Percentiles rank a stretch among this genome's conserved stretches.
phyloP scores from a whole-genome alignment of 2,329 filamentous ascomycete genomes.

The Aciculosporium take region DNA sequence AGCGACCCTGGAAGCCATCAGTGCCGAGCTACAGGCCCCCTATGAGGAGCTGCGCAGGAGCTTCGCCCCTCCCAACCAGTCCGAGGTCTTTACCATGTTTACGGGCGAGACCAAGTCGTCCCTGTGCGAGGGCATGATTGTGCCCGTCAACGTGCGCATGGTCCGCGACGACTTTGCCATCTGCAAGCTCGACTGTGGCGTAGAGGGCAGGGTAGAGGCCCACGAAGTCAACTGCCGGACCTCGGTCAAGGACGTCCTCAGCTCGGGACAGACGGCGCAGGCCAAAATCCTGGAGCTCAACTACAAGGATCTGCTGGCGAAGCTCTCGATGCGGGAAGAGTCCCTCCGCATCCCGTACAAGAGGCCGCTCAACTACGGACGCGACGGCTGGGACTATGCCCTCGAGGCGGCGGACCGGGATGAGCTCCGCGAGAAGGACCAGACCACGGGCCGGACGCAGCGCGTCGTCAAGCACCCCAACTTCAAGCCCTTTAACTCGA shows the following conservation, averaged over 20 bases:
- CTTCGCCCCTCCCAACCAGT: conserved; percentile 53
- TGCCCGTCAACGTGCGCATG: conserved; percentile 75
- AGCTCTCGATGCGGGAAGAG: conserved; percentile 73
- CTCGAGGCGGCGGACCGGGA: conserved; percentile 74
- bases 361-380: conserved; percentile 54
- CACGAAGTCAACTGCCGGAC: conserved; percentile 65
- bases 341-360: conserved; percentile 60
- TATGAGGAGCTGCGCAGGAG: conserved; percentile 86
- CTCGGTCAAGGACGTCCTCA: conserved; percentile 59
- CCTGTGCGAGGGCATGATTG: conserved; percentile 77
- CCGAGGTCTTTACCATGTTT: conserved; percentile 90
- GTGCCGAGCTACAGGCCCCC: conserved; percentile 78
- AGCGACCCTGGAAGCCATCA: conserved; percentile 89
- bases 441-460: conserved; percentile 70
- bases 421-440: conserved; percentile 72
- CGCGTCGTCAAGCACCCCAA: conserved; percentile 96
- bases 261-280: conserved; percentile 69
- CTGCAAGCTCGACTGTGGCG: conserved; percentile 82
- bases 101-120: conserved; percentile 84
- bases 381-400: conserved; percentile 73
- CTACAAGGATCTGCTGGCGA: conserved; percentile 69
- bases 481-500: conserved; percentile 84
- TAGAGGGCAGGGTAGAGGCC: conserved; percentile 76
- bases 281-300: conserved; percentile 82
- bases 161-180: conserved; percentile 89